phyloP scores from a whole-genome alignment of 306 rosid species.

The Astragalus membranaceus region DNA sequence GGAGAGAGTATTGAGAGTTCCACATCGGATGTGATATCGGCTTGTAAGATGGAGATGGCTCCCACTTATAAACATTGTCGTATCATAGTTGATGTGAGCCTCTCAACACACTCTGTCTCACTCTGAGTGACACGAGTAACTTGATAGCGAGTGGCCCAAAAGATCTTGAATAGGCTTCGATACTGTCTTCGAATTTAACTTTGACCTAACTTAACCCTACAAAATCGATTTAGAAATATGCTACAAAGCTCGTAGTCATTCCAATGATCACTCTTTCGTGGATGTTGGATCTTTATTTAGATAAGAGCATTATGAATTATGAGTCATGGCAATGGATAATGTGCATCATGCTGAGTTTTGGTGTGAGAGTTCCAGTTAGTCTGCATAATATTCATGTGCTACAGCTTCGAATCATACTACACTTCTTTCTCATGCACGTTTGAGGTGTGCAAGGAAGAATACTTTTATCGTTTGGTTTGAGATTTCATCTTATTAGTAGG shows the following conservation, averaged over 20 bases:
- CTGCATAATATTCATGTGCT: background rate
- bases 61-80: too few relatives aligned
- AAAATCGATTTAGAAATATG: background rate
- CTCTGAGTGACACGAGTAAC: too few relatives aligned
- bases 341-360: background rate
- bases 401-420: background rate
- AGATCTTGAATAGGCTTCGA: too few relatives aligned
- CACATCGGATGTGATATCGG: too few relatives aligned
- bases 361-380: background rate
- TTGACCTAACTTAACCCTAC: too few relatives aligned
- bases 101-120: too few relatives aligned
- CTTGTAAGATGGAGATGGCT: too few relatives aligned
- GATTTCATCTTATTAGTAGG: background rate
- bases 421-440: background rate
- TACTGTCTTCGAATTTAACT: too few relatives aligned
- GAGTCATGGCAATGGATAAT: background rate
- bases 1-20: too few relatives aligned
- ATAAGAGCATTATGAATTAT: background rate
- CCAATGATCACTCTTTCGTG: background rate
- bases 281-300: background rate
- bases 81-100: too few relatives aligned
- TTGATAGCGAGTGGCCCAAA: too few relatives aligned
- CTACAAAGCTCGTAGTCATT: background rate
- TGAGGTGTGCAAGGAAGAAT: background rate
- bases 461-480: background rate